Evolutionary conservation across 176 grass and related monocot genomes (phyloP).

Genomic region (Puccinellia tenuiflora): DNA sequence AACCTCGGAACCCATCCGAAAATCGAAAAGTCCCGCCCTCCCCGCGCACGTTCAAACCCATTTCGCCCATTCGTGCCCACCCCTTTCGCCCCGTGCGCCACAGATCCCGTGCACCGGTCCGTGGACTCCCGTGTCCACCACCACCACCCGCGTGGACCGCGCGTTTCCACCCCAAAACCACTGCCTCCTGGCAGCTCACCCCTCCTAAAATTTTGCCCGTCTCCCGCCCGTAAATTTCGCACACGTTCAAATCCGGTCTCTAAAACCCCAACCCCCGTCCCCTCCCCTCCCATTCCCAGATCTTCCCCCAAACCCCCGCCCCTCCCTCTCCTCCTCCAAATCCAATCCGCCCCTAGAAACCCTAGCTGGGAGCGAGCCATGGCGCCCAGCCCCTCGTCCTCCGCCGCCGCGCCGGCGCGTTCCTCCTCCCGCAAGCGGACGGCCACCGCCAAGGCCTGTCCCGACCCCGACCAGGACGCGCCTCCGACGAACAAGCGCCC

Average conservation of each 20-base stretch:
- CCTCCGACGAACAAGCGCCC: not conserved
- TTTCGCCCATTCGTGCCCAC: not conserved
- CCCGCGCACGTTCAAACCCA: not conserved
- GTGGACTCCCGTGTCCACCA: not conserved
- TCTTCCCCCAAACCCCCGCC: not conserved
- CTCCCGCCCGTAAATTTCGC: not conserved
- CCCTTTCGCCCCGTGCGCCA: not conserved
- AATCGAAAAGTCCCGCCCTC: not conserved
- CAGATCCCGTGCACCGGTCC: not conserved
- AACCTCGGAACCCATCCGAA: not conserved
- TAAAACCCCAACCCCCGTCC: not conserved
- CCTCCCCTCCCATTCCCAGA: not conserved
- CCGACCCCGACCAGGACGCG: not conserved
- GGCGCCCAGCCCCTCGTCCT: not conserved
- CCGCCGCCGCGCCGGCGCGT: not conserved
- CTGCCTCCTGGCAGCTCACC: not conserved
- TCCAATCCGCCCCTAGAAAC: not conserved
- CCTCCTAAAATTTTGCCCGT: not conserved
- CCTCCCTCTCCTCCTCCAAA: not conserved
- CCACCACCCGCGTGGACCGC: not conserved
- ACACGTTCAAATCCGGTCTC: not conserved
- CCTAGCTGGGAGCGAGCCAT: not conserved
- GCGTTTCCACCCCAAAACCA: not conserved
- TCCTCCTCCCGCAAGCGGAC: not conserved
- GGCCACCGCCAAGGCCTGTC: not conserved